Evolutionary conservation across 768 basidiomycete species (phyloP).

Genomic region (Calvatia gigantea): DNA sequence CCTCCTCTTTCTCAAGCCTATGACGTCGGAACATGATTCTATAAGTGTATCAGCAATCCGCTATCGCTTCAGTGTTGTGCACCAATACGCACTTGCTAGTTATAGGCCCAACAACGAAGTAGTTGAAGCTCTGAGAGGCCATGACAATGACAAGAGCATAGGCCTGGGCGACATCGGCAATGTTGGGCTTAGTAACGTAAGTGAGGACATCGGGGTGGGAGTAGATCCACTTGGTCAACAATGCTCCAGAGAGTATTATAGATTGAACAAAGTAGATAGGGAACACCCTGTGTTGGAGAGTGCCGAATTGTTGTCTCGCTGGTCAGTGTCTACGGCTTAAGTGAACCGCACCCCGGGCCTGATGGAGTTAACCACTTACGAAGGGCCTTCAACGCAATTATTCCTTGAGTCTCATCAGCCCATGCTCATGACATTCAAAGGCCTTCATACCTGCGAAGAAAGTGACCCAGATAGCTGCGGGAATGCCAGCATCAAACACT

Average conservation of each 20-base stretch:
- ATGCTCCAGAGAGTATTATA: conserved; percentile 46
- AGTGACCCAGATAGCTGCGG: conserved; percentile 53
- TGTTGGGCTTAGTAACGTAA: conserved; percentile 40
- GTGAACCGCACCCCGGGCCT: conserved; percentile 2
- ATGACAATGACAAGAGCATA: conserved; percentile 50
- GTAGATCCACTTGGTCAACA: conserved; percentile 56
- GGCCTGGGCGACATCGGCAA: conserved; percentile 63
- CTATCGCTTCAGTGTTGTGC: background rate
- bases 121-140: conserved; percentile 54
- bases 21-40: conserved; percentile 79
- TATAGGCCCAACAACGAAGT: conserved; percentile 67
- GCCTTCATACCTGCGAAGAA: conserved; percentile 56
- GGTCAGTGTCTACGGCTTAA: background rate
- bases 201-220: conserved; percentile 54
- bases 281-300: conserved; percentile 71
- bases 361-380: conserved; percentile 35
- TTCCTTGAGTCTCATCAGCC: conserved; percentile 30
- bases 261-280: conserved; percentile 71
- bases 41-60: background rate
- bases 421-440: background rate
- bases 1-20: conserved; percentile 70
- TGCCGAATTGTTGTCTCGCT: conserved; percentile 72
- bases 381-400: conserved; percentile 58
- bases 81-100: conserved; percentile 55
- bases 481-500: background rate